Evolutionary conservation across 495 filamentous ascomycete species (phyloP), one percentile per base, ranked within the genome.

Genomic region (Aspergillus heteromorphus): DNA sequence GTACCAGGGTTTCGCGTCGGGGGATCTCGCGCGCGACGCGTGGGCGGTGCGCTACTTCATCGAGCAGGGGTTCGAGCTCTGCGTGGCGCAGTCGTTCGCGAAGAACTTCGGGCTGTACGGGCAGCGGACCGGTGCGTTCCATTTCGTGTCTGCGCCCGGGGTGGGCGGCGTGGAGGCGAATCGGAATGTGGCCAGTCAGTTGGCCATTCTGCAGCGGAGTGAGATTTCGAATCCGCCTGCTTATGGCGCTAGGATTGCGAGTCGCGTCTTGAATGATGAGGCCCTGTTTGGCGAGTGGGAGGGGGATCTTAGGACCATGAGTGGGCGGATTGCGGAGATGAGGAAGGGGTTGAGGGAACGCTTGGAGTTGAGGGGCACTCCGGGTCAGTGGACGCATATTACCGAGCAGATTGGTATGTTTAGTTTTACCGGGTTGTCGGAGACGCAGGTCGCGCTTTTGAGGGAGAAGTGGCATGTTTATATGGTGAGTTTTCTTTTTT

Each of bases 381-480:
- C 92, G 0, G 95, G 93, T 4, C 84, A 80, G 10, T 98, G 93
- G 93, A 87, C 89, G 53, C 93, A 99, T 71, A 95, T 99, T 67
- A 95, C 91, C 8, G 87, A 93, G 57, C 93, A 99, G 80, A 99
- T 99, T 69, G 93, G 93, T 63, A 99, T 99, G 93, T 99, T 99
- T 74, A 92, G 87, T 65, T 99, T 95, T 69, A 99, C 93, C 2
- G 93, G 93, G 0, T 68, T 99, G 69, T 85, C 67, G 1, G 92
- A 97, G 78, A 65, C 78, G 47, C 93, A 99, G 71, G 93, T 96
- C n/a, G 62, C 82, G 70, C 82, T 84, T 69, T 66, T 99, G 56
- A 78, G 89, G 49, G 81, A 85, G 45, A 85, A 92, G 59, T 86
- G 77, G 62, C 95, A 97, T 66, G 79, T 99, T 34, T 99, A 99